Evolutionary conservation across 768 basidiomycete genomes (phyloP), one percentile per base, ranked within the genome.

Genomic region (Sarcodon aspratus): DNA sequence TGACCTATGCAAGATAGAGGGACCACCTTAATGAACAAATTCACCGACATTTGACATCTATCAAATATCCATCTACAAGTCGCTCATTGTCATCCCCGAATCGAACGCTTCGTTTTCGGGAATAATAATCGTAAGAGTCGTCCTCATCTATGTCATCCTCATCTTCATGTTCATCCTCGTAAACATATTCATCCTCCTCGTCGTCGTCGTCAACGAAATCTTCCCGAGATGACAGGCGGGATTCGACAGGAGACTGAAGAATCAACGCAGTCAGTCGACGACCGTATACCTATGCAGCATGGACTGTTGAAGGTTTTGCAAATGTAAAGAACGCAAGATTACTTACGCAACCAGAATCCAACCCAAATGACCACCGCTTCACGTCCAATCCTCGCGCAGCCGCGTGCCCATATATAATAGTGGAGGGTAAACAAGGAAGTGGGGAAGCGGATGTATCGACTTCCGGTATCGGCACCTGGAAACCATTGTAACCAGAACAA

Each of bases 271-370:
- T 78, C 45, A 92, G 61, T 36, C 67, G 65, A 36, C 74, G 69
- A 7, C 78, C 75, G 57, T 89, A 84, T 38, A 79, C 68, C 73
- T 79, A 32, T 35, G 34, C 13, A 40, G 11, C 27, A 50, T 32
- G 44, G 8, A 27, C n/a, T 44, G 36, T 48, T 48, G 35, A 56
- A 51, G 11, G 50, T 46, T 43, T 15, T 18, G 43, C n/a, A n/a
- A n/a, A 31, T 18, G n/a, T 7, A 27, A 13, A 43, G 40, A 36
- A 34, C 21, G 35, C 1, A 9, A 15, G 36, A 46, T 44, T 38
- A 69, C 81, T 61, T 61, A 91, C 86, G 59, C 92, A 95, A 9
- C 88, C 93, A 0, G 85, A 75, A 61, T 98, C 94, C 33, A 95
- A 64, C 1, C 94, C 94, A 51, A 92, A 67, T 3, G 82, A 78